Conservation (phyloP, 441 rosid genomes). For the Gossypium aridum region DNA sequence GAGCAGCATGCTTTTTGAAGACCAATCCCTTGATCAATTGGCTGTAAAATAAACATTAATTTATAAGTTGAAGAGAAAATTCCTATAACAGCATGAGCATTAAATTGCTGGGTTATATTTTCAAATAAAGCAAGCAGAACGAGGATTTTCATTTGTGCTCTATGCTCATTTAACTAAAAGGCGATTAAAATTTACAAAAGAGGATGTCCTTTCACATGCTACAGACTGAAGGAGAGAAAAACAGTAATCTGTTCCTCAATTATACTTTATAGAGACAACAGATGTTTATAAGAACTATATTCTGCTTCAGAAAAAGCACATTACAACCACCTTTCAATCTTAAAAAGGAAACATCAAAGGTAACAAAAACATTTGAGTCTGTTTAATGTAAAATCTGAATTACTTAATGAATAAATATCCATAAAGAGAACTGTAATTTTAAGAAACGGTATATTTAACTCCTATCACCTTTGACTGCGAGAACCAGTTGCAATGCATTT, state of each 20-base stretch:
- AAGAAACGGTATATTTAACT: not conserved
- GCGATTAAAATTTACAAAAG: not conserved
- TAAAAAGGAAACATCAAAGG: not conserved
- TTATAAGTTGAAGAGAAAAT: not conserved
- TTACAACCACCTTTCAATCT: not conserved
- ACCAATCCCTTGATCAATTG: constrained; percentile 83
- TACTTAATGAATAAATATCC: not conserved
- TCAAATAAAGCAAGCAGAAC: not conserved
- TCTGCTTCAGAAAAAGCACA: not conserved
- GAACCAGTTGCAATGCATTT: constrained; percentile 91
- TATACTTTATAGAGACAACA: not conserved
- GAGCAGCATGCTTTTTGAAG: constrained; percentile 94
- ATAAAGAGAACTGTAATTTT: not conserved
- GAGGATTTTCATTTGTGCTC: not conserved
- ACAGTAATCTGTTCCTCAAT: not conserved
- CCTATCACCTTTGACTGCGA: constrained; percentile 60
- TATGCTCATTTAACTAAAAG: not conserved
- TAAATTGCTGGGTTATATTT: not conserved
- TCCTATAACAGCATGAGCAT: not conserved
- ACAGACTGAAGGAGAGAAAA: not conserved
- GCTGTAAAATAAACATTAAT: constrained; percentile 37
- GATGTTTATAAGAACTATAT: constrained; percentile 1
- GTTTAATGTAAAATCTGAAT: constrained; percentile 1
- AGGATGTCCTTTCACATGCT: not conserved
- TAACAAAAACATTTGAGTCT: constrained; percentile 7